Evolutionary conservation across 306 rosid genomes (phyloP), one percentile per base, ranked within the genome.

Genomic region (Begonia peltatifolia): DNA sequence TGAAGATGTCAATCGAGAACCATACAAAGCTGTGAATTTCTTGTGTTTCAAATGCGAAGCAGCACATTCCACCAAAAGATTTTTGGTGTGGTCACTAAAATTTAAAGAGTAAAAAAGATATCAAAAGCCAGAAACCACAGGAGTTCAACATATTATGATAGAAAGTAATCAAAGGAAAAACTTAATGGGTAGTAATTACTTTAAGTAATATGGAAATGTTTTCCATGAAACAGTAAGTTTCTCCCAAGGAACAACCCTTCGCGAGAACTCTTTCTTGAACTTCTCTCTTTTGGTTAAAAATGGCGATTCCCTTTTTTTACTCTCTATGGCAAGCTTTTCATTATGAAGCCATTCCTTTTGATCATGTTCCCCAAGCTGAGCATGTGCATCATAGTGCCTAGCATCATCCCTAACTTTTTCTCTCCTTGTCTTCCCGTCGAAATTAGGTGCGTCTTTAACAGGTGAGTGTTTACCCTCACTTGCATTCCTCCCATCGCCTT

Each of bases 201-300:
- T 58, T 44, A 90, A 57, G 69, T 83, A 70, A 74, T 90, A 90
- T 16, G 99, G 99, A 75, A 90, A 86, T 17, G 82, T 69, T 53
- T 86, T 92, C 99, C 94, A 90, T 10, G 99, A 80, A 57, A 90
- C 80, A 42, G 83, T 76, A 59, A 83, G 74, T 62, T 86, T 86
- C 76, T 90, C 99, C 95, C 94, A 86, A 0, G 99, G 95, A 78
- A 86, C 71, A 69, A 86, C 70, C 74, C 95, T 85, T 68, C 87
- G 70, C 20, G 76, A 56, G 64, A 86, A 78, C 81, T 86, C 99
- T 12, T 79, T 83, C 58, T 74, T 86, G 56, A 86, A 83, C 84
- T 66, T 90, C 59, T 90, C 92, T 47, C 68, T 75, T 68, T 77
- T 76, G 0, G 92, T 76, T 69, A 76, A 62, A 70, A 86, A 90